phyloP scores from a whole-genome alignment of 2,329 filamentous ascomycete species.

The Venturia aucupariae region DNA sequence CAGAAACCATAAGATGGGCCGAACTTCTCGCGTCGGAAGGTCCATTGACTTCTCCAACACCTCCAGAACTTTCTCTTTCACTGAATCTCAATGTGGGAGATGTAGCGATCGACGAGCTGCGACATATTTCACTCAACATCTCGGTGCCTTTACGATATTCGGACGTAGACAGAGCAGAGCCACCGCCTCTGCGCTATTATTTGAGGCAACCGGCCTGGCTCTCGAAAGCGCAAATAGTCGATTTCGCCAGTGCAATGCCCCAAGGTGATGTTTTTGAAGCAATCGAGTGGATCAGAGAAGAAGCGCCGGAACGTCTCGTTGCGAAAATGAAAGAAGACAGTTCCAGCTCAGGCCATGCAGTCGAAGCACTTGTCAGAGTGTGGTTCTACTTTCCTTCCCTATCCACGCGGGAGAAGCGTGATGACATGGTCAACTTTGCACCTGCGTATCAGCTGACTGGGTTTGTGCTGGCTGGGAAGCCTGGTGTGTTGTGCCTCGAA shows the following conservation, averaged over 20 bases:
- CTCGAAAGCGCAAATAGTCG: conserved; percentile 38
- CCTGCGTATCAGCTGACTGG: conserved; percentile 46
- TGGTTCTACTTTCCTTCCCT: conserved; percentile 59
- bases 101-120: not conserved
- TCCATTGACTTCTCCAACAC: not conserved
- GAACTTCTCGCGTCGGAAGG: not conserved
- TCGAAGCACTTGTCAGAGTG: conserved; percentile 38
- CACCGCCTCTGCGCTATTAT: conserved; percentile 34
- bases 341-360: not conserved
- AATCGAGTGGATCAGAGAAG: conserved; percentile 37
- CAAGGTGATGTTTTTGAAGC: conserved; percentile 36
- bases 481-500: conserved; percentile 46
- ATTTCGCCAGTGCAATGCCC: conserved; percentile 33
- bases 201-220: conserved; percentile 45
- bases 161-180: conserved; percentile 23
- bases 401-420: conserved; percentile 48
- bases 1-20: not conserved
- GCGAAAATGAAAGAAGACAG: not conserved
- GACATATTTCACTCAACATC: conserved; percentile 29
- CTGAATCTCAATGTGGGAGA: not conserved
- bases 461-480: conserved; percentile 52
- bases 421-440: conserved; percentile 47
- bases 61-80: not conserved
- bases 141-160: conserved; percentile 25
- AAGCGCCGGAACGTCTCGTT: conserved; percentile 22